Base-by-base conservation (phyloP, 352 stramenopile species). In the Pythium folliculosum region DNA sequence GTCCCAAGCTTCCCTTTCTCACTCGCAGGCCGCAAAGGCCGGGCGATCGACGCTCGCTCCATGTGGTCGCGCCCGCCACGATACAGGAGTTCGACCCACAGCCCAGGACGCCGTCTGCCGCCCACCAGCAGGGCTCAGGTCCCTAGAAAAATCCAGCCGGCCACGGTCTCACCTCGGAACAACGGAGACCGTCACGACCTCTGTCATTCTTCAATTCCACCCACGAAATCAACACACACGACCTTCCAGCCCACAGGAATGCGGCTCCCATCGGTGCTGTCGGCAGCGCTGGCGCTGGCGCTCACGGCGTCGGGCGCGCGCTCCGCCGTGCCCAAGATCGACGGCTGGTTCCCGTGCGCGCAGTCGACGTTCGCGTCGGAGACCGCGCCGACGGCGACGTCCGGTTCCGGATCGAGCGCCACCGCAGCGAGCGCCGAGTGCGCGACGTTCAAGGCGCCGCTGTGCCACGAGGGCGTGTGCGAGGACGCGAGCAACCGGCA, bases 271-370 rank as follows among this genome's bases (percentile, higher is more conserved):
- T 5, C 14, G 22, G 25, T 22, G 9, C 13, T 16, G 30, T 56
- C 27, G 25, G 14, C 35, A 6, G 22, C 50, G 7, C 7, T 56
- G 23, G 50, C 23, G 19, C 50, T 56, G 27, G 27, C 27, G 25
- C 23, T 56, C 22, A 25, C 50, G 50, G 25, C 22, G 22, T 56
- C 25, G 10, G 14, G 21, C 51, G 30, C 51, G 13, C 44, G 32
- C 32, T 23, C 50, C 50, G 50, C 50, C 22, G 5, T 22, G 23
- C 51, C 51, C 51, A 40, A 50, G 19, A 47, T 87, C 38, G 77
- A 85, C 60, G 79, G 77, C n/a, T 88, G 79, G 77, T 88, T 78
- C 65, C 55, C 63, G 9, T 88, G 79, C 59, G 40, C 49, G 5
- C 48, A 43, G 27, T 23, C 23, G 45, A 60, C 60, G 35, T 66